phyloP scores from a whole-genome alignment of 148 eudicot genomes.

The Amaranthus cruentus region DNA sequence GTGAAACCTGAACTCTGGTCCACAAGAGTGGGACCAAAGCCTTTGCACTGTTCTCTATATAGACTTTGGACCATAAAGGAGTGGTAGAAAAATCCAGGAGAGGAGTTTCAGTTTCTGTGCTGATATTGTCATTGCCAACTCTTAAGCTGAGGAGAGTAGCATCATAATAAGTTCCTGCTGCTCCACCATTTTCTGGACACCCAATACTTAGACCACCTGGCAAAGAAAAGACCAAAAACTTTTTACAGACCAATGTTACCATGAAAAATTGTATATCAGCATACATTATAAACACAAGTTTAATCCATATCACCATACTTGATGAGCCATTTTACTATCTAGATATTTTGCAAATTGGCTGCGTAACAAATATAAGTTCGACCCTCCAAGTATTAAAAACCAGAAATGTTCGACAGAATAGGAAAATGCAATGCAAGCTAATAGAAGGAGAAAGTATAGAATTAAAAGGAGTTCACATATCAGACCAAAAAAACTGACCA shows the following conservation, averaged over 20 bases:
- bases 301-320: not conserved
- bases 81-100: constrained; percentile 70
- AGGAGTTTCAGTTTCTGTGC: constrained; percentile 85
- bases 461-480: not conserved
- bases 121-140: constrained; percentile 68
- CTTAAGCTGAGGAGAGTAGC: constrained; percentile 58
- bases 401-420: not conserved
- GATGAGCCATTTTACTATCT: not conserved
- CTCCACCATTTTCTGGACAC: constrained; percentile 73
- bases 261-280: not conserved
- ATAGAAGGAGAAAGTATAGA: not conserved
- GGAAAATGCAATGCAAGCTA: not conserved
- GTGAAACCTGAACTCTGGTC: constrained; percentile 85
- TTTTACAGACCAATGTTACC: not conserved
- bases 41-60: constrained; percentile 76
- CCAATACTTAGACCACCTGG: constrained; percentile 81
- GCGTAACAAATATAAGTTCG: not conserved
- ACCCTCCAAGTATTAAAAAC: not conserved
- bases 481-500: not conserved
- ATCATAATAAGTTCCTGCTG: constrained; percentile 84
- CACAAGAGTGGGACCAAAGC: constrained; percentile 83
- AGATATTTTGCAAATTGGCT: not conserved
- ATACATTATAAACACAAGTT: not conserved
- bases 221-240: constrained; percentile 15
- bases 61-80: constrained; percentile 80